Percentiles rank a stretch among this genome's conserved stretches.
Evolutionary conservation across 139 green algal species (phyloP).

Genomic region (Picochlorum sp.): DNA sequence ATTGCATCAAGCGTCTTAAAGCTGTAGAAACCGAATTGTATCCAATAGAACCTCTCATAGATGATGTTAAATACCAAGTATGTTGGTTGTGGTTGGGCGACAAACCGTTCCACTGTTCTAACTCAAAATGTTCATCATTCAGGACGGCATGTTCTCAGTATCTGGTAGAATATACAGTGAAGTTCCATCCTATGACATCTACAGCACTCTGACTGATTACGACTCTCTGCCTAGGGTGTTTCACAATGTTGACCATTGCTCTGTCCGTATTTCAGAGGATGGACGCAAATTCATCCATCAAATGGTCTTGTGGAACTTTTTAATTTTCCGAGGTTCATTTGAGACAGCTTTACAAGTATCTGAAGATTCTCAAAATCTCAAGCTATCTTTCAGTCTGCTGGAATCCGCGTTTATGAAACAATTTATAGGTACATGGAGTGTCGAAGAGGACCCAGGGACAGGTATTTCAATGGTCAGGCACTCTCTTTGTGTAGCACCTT

Average conservation of each 20-base stretch:
- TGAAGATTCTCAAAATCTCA: constrained; percentile 2
- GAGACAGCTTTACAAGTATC: constrained; percentile 16
- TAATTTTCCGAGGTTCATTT: constrained; percentile 29
- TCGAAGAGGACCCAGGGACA: neutral
- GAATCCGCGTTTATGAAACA: constrained; percentile 27
- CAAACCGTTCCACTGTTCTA: no score
- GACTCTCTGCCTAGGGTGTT: constrained; percentile 17
- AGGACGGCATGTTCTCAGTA: constrained; percentile 6
- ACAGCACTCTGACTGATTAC: constrained; percentile 22
- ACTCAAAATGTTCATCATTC: neutral
- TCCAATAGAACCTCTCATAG: neutral
- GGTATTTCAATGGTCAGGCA: constrained; percentile 14
- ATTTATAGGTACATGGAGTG: constrained; percentile 23
- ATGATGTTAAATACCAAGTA: neutral
- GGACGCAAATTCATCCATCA: constrained; percentile 18
- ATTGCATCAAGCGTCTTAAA: no score
- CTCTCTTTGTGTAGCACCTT: constrained; percentile 11
- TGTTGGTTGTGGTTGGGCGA: neutral
- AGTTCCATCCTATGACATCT: neutral
- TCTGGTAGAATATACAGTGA: neutral
- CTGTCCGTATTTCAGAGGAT: neutral
- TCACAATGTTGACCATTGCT: constrained; percentile 11
- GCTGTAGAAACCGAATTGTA: no score
- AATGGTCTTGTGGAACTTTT: constrained; percentile 22
- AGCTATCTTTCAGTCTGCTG: constrained; percentile 20